These are phyloP conservation scores for Vitis hybrid DNA, from an alignment of 177 flowering plant species.

Conservation along the genomic window DNA sequence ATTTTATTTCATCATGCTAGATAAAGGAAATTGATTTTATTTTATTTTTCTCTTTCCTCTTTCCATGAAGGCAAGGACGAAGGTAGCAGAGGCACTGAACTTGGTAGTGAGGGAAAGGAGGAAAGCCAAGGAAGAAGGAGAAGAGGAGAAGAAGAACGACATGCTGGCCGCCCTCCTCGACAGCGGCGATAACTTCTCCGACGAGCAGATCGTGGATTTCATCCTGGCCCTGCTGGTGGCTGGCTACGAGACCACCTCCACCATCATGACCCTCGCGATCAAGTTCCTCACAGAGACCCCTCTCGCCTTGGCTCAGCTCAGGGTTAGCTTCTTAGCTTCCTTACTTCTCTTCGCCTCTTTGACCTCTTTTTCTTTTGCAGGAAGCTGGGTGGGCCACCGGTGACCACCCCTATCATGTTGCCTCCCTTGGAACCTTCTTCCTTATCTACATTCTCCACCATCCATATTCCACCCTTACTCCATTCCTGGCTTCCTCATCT, in stretches of 20 bases:
- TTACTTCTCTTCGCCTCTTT: not conserved
- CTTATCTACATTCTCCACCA: conserved; percentile 26
- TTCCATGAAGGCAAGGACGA: conserved; percentile 59
- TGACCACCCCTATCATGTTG: conserved; percentile 3
- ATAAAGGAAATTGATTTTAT: not conserved
- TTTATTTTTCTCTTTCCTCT: not conserved
- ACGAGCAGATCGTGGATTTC: conserved; percentile 89
- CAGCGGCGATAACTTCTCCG: conserved; percentile 60
- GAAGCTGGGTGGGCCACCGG: not conserved
- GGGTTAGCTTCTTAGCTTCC: conserved; percentile 31
- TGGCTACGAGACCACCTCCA: conserved; percentile 96
- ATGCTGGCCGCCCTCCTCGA: conserved; percentile 75
- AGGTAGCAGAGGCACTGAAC: conserved; percentile 82
- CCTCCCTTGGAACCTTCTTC: conserved; percentile 15
- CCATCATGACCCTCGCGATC: conserved; percentile 91
- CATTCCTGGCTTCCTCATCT: no score
- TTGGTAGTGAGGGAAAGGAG: conserved; percentile 67
- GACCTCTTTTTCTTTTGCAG: not conserved
- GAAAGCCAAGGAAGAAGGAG: conserved; percentile 36
- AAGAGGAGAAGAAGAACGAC: conserved; percentile 54
- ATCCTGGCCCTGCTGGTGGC: conserved; percentile 81
- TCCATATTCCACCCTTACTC: conserved; percentile 4
- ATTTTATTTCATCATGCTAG: no score
- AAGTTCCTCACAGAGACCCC: conserved; percentile 90
- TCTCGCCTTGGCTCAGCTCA: conserved; percentile 71